Evolutionary conservation across 176 grass and related monocot species (phyloP).

Genomic region (Rhynchospora tenuis): DNA sequence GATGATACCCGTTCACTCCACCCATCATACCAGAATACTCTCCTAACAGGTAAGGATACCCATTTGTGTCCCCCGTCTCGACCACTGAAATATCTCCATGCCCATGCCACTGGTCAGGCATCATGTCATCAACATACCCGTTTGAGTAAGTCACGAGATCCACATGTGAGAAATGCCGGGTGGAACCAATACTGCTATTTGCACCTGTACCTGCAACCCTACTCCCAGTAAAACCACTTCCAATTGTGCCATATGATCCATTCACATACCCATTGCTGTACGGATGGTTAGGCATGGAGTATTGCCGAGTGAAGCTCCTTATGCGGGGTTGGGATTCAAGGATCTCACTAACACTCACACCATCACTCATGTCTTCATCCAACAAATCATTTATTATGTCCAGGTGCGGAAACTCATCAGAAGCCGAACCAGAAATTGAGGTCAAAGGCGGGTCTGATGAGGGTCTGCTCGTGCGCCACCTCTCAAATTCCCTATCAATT

Average conservation of each 20-base stretch:
- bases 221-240: slow-evolving; percentile 36
- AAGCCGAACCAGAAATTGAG: slow-evolving; percentile 45
- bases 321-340: slow-evolving; percentile 27
- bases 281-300: slow-evolving; percentile 56
- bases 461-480: slow-evolving; percentile 35
- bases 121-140: slow-evolving; percentile 46
- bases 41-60: slow-evolving; percentile 41
- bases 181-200: slow-evolving; percentile 33
- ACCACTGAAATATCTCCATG: slow-evolving; percentile 32
- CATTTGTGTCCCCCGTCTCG: slow-evolving; percentile 40
- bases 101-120: slow-evolving; percentile 52
- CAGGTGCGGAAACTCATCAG: slow-evolving; percentile 94
- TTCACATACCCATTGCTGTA: slow-evolving; percentile 23
- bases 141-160: slow-evolving; percentile 54
- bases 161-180: slow-evolving; percentile 42
- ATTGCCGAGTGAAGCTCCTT: slow-evolving; percentile 50
- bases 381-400: slow-evolving; percentile 97
- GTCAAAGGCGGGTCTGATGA: slow-evolving; percentile 38
- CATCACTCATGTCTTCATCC: slow-evolving; percentile 52
- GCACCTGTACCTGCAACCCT: slow-evolving; percentile 32
- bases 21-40: slow-evolving; percentile 39
- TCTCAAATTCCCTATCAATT: slow-evolving; percentile 39
- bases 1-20: slow-evolving; percentile 19
- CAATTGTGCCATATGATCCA: slow-evolving; percentile 41
- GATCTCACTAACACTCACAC: slow-evolving; percentile 21